Base-by-base conservation (phyloP, 768 basidiomycete genomes). In the Lentinula raphanica region DNA sequence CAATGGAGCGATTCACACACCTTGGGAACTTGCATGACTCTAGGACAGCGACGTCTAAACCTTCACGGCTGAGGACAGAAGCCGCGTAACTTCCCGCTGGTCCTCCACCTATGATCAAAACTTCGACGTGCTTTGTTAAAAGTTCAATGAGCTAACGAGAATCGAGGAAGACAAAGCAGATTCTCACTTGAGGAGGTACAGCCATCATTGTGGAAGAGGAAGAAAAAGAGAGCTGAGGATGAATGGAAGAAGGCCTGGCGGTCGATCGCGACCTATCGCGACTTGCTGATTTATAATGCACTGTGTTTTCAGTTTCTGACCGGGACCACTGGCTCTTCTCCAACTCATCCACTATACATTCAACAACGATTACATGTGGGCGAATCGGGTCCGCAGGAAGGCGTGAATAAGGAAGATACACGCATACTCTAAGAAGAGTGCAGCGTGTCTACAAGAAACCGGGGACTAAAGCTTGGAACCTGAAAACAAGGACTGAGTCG, bases 101-200 rank as follows among this genome's bases (percentile, higher is more conserved):
- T 8, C 70, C 70, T 15, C 58, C 58, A 19, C 79, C 79, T 19
- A 81, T 71, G 53, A 81, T 63, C 11, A 81, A 74, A 57, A 81
- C 69, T 46, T 76, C 72, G 21, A 74, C 68, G 59, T 77, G 74
- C 78, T 79, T 55, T 9, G 49, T n/a, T n/a, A n/a, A n/a, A 28
- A 59, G 50, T 15, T 35, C 6, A 35, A 35, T 8, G 25, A 25
- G 13, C 8, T 2, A 58, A 58, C 4, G 13, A 19, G n/a, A 29
- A 17, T 15, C 13, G 40, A 13, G 32, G 15, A 4, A 29, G 28
- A 3, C 23, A 28, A 11, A 6, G 3, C 25, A 19, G 31, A 19
- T 35, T 31, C 42, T 44, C 42, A 44, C 54, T 42, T 46, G 44
- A 29, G 42, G 27, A 8, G 53, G 53, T 32, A 32, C 49, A 21